These are phyloP conservation scores for Penicillium taxi DNA, from an alignment of 495 filamentous ascomycete genomes.

Conservation along the genomic window DNA sequence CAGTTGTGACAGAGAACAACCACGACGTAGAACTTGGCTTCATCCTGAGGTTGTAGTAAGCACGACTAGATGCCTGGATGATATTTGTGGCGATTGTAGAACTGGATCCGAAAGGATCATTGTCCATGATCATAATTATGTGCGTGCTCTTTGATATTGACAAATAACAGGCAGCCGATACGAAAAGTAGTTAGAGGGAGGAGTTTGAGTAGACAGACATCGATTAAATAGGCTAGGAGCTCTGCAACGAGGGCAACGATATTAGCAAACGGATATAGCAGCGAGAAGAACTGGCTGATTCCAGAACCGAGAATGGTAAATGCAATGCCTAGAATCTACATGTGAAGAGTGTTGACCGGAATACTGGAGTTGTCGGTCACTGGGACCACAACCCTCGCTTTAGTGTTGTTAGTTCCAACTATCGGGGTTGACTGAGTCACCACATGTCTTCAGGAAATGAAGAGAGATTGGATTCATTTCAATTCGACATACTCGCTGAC, in stretches of 20 bases:
- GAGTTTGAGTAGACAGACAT: slow-evolving; percentile 32
- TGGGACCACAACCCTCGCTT: slow-evolving; percentile 28
- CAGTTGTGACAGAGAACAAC: slow-evolving; percentile 53
- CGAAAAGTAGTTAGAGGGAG: slow-evolving; percentile 40
- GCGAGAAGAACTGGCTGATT: slow-evolving; percentile 78
- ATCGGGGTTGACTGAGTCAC: neutral
- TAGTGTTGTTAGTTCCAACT: neutral
- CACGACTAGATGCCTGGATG: slow-evolving; percentile 33
- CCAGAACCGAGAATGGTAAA: slow-evolving; percentile 76
- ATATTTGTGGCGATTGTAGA: slow-evolving; percentile 39
- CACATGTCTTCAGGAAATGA: slow-evolving; percentile 30
- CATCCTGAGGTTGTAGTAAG: slow-evolving; percentile 54
- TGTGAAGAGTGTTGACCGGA: slow-evolving; percentile 53
- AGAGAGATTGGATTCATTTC: slow-evolving; percentile 29
- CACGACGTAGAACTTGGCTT: slow-evolving; percentile 53
- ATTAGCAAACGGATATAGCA: slow-evolving; percentile 78
- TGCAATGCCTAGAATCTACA: slow-evolving; percentile 72
- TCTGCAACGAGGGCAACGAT: slow-evolving; percentile 62
- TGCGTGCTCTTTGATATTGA: slow-evolving; percentile 80
- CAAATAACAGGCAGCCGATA: slow-evolving; percentile 42
- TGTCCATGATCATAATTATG: slow-evolving; percentile 84
- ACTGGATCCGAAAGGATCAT: slow-evolving; percentile 70
- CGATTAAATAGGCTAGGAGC: slow-evolving; percentile 55
- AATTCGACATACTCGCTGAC: slow-evolving; percentile 26
- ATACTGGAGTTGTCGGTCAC: slow-evolving; percentile 36